phyloP scores from a whole-genome alignment of 169 alveolate species.

The Fabrea salina region DNA sequence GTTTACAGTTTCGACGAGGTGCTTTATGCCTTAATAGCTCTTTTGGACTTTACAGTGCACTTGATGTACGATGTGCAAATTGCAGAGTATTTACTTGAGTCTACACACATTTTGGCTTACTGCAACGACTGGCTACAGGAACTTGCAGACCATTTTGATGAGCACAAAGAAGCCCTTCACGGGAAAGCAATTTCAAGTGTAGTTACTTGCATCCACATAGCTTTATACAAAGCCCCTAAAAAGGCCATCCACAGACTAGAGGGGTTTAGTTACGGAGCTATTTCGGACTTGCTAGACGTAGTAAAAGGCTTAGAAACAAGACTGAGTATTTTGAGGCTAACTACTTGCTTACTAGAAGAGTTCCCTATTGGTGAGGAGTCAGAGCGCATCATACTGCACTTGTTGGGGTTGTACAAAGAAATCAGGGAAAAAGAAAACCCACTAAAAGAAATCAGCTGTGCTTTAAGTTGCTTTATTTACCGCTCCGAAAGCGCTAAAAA shows the following conservation, averaged over 20 bases:
- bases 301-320: background rate
- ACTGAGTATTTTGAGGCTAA: background rate
- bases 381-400: background rate
- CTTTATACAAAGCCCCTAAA: background rate
- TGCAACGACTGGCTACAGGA: background rate
- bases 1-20: background rate
- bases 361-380: background rate
- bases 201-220: background rate
- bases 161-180: background rate
- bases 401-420: background rate
- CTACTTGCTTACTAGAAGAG: background rate
- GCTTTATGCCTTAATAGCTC: background rate
- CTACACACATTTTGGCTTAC: background rate
- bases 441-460: background rate
- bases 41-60: background rate
- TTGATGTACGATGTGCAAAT: conserved; percentile 18
- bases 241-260: background rate
- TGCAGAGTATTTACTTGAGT: conserved; percentile 26
- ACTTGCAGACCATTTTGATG: background rate
- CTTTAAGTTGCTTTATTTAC: background rate
- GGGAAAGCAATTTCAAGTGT: background rate
- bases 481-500: background rate
- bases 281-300: background rate
- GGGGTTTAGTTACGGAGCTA: background rate
- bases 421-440: background rate